phyloP scores from a whole-genome alignment of 495 filamentous ascomycete genomes.

The Hyphodiscus hymeniophilus region DNA sequence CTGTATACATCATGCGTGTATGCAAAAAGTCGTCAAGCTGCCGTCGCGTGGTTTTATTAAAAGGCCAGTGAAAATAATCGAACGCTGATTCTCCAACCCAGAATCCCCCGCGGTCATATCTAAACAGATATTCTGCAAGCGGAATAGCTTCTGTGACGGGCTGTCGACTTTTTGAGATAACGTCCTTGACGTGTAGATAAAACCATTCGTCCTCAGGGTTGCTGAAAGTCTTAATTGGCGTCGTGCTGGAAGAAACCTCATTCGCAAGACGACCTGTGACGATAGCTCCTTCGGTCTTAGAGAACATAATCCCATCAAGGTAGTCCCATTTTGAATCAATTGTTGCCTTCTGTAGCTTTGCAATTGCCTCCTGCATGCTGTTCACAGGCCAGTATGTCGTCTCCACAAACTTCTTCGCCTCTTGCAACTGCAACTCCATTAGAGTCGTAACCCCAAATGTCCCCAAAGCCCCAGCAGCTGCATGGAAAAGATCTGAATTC shows the following conservation, averaged over 20 bases:
- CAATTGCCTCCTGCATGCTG: conserved; percentile 35
- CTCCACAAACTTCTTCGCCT: conserved; percentile 46
- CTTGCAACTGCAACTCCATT: conserved; percentile 44
- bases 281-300: conserved; percentile 39
- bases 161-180: conserved; percentile 10
- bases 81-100: conserved; percentile 50
- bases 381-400: conserved; percentile 42
- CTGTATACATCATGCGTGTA: conserved; percentile 56
- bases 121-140: conserved; percentile 48
- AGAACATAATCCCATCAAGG: conserved; percentile 43
- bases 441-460: conserved; percentile 48
- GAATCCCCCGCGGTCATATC: conserved; percentile 53
- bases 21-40: conserved; percentile 56
- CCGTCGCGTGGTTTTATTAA: conserved; percentile 45
- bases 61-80: conserved; percentile 47
- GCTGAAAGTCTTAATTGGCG: conserved; percentile 32
- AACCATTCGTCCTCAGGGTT: conserved; percentile 45
- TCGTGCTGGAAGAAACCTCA: conserved; percentile 16
- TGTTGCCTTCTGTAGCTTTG: conserved; percentile 18
- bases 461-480: conserved; percentile 48
- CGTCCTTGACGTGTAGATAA: conserved; percentile 39
- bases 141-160: conserved; percentile 38
- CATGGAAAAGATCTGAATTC: conserved; percentile 38
- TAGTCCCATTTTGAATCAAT: conserved; percentile 29
- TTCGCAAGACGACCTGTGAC: conserved; percentile 42